Conservation (phyloP, 164 flowering plant species). For the Nymphaea thermarum region DNA sequence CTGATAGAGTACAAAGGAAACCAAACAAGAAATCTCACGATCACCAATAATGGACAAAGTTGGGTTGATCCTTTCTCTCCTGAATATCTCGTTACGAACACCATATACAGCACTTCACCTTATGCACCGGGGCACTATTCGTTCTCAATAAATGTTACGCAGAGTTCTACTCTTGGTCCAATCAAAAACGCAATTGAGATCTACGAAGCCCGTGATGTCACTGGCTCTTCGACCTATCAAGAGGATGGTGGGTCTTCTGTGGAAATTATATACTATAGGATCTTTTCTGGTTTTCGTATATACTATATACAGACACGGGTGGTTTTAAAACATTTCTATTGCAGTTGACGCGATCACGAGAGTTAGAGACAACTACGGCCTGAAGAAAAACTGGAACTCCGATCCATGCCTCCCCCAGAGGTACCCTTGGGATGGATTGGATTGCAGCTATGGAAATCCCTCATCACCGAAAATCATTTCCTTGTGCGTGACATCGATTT, state of each 20-base stretch:
- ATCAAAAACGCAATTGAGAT: constrained; percentile 39
- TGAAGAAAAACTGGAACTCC: constrained; percentile 35
- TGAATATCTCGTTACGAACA: too few species aligned
- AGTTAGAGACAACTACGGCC: not conserved
- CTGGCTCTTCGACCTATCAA: constrained; percentile 12
- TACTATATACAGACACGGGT: too few species aligned
- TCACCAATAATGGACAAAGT: too few species aligned
- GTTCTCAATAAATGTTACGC: too few species aligned
- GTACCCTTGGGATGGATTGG: constrained; percentile 30
- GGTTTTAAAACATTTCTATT: not conserved
- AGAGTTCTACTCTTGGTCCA: constrained; percentile 29
- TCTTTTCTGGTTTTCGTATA: too few species aligned
- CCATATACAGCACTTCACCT: too few species aligned
- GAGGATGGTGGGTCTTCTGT: constrained; percentile 1
- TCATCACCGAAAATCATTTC: constrained; percentile 11
- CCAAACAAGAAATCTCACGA: too few species aligned
- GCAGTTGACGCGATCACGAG: not conserved
- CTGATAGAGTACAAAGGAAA: too few species aligned
- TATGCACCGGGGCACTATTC: too few species aligned
- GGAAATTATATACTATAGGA: too few species aligned
- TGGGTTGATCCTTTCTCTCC: too few species aligned
- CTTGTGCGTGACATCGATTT: constrained; percentile 16
- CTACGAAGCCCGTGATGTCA: constrained; percentile 7
- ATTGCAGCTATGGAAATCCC: constrained; percentile 13
- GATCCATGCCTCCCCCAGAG: constrained; percentile 37